A percentile compares a stretch with the other conserved stretches of the same genome.
These are phyloP conservation scores for Candida incommunis DNA, from an alignment of 805 yeast genomes.

Conservation along the genomic window DNA sequence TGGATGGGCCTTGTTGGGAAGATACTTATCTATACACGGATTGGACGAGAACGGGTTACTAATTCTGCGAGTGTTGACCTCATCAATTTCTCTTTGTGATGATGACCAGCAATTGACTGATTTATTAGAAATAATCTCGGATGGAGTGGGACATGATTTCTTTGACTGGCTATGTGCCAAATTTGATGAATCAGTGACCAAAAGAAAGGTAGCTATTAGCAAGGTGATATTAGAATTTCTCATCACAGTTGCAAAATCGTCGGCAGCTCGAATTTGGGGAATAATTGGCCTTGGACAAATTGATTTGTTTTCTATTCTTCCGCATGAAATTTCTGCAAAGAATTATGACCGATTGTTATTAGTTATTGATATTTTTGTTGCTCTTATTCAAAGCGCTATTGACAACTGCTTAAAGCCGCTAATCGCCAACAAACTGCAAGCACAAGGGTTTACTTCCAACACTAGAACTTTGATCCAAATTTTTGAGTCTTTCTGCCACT, in stretches of 20 bases:
- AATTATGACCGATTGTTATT: not conserved
- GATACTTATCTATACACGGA: not conserved
- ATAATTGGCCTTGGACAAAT: not conserved
- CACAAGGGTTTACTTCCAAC: not conserved
- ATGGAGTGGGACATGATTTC: not conserved
- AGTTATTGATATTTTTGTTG: not conserved
- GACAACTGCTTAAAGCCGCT: not conserved
- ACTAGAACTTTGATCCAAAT: conserved; percentile 34
- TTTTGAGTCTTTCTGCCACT: conserved; percentile 57
- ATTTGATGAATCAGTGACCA: not conserved
- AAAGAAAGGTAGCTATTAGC: not conserved
- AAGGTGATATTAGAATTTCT: not conserved
- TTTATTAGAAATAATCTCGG: not conserved
- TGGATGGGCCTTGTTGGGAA: not conserved
- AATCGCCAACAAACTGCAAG: not conserved
- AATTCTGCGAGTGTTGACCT: not conserved
- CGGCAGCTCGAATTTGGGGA: not conserved
- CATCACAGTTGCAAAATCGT: not conserved
- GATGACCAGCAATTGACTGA: not conserved
- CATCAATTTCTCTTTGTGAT: not conserved
- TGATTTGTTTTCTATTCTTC: not conserved
- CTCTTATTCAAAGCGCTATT: not conserved
- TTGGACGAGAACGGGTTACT: not conserved
- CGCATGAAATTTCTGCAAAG: not conserved
- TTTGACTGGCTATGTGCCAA: not conserved